A percentile compares a stretch with the other conserved stretches of the same genome.
Conservation (phyloP, 2,329 filamentous ascomycete species). For the Cladobotryum mycophilum region DNA sequence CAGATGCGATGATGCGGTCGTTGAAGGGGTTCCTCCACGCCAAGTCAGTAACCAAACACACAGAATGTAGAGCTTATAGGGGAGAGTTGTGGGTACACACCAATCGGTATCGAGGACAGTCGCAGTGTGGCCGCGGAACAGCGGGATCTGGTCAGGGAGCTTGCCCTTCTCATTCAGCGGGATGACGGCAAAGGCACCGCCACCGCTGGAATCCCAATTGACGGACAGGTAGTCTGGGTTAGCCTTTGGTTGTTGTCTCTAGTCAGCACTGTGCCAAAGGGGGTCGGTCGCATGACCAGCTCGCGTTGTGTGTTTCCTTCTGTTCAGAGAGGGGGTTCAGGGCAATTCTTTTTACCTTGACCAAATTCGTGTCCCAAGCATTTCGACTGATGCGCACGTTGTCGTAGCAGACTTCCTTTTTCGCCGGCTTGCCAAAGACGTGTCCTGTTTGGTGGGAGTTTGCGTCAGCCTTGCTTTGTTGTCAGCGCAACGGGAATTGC, state of each 20-base stretch:
- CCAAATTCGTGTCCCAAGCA: conserved; percentile 97
- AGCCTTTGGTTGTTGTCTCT: conserved; percentile 48
- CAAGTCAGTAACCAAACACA: conserved; percentile 14
- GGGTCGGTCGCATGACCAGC: background rate
- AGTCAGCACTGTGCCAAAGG: conserved; percentile 12
- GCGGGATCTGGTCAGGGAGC: conserved; percentile 82
- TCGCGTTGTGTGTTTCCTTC: background rate
- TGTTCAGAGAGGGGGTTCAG: too few relatives aligned
- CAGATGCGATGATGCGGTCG: conserved; percentile 85
- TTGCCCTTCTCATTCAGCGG: conserved; percentile 85
- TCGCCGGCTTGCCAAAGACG: conserved; percentile 92
- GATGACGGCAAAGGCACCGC: conserved; percentile 94
- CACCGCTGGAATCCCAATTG: conserved; percentile 96
- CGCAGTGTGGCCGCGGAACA: conserved; percentile 94
- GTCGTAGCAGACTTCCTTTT: conserved; percentile 98
- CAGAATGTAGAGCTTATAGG: background rate
- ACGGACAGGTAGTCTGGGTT: conserved; percentile 95
- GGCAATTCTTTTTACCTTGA: conserved; percentile 64
- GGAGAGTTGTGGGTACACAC: conserved; percentile 38
- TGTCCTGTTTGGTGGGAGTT: conserved; percentile 58
- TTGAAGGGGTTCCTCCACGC: conserved; percentile 82
- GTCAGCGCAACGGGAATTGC: conserved; percentile 15
- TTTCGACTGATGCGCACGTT: conserved; percentile 96
- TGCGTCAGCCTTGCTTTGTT: conserved; percentile 20
- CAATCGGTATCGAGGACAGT: conserved; percentile 97